These are phyloP conservation scores for Isabelozyma gotoi DNA, from an alignment of 805 yeast genomes.

Conservation along the genomic window DNA sequence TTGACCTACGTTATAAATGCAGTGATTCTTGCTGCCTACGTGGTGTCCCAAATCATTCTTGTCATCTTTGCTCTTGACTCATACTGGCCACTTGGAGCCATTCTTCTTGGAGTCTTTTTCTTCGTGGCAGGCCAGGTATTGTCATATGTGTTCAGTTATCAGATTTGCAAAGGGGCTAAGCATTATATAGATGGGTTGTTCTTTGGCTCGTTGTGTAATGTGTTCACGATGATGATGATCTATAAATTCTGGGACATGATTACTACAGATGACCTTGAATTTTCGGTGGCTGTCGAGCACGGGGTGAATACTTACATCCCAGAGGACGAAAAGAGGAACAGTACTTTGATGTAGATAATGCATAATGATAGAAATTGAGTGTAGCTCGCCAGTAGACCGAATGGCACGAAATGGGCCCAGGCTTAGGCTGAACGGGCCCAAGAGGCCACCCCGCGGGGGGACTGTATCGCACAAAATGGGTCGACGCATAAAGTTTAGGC, in stretches of 20 bases:
- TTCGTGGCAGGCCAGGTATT: slow-evolving; percentile 80
- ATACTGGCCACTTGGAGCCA: slow-evolving; percentile 90
- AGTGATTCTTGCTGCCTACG: slow-evolving; percentile 58
- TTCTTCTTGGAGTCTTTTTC: slow-evolving; percentile 66
- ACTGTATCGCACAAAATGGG: not conserved
- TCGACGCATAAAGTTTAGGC: not conserved
- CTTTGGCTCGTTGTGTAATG: slow-evolving; percentile 76
- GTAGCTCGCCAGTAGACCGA: not conserved
- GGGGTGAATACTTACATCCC: slow-evolving; percentile 31
- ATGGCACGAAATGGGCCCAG: not conserved
- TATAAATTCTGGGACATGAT: slow-evolving; percentile 97
- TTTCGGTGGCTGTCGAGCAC: slow-evolving; percentile 60
- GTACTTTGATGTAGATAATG: no score
- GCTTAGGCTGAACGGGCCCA: not conserved
- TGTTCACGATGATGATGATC: slow-evolving; percentile 89
- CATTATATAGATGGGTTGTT: slow-evolving; percentile 92
- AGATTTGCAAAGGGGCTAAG: slow-evolving; percentile 66
- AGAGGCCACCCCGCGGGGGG: not conserved
- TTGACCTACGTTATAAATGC: slow-evolving; percentile 74
- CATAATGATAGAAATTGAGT: no score
- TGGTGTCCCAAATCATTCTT: slow-evolving; percentile 65
- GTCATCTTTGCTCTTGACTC: slow-evolving; percentile 68
- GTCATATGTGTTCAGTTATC: slow-evolving; percentile 63
- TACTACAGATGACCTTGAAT: slow-evolving; percentile 92
- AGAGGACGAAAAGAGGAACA: slow-evolving; percentile 32